A percentile compares a stretch with the other conserved stretches of the same genome.
Evolutionary conservation across 805 yeast species (phyloP).

Genomic region (Spathaspora arborariae): DNA sequence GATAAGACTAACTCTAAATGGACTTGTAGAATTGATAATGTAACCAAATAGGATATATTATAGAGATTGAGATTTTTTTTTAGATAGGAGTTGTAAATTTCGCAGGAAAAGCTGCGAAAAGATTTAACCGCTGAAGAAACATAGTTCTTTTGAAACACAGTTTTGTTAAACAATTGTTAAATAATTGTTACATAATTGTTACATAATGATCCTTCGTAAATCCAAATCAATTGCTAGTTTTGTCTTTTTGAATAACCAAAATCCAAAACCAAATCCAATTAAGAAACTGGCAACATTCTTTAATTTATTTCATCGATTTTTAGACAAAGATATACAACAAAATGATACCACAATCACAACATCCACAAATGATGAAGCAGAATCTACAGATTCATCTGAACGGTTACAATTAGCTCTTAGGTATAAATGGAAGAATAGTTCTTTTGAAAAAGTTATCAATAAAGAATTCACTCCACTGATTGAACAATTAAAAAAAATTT

Average conservation of each 20-base stretch:
- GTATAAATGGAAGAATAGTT: not conserved
- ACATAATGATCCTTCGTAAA: not conserved
- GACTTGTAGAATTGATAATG: constrained; percentile 53
- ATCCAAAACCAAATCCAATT: not conserved
- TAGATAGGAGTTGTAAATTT: too few relatives aligned
- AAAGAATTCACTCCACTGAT: not conserved
- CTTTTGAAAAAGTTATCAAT: not conserved
- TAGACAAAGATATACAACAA: not conserved
- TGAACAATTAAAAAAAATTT: not conserved
- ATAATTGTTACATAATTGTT: too few relatives aligned
- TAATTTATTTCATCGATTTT: not conserved
- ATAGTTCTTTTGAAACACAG: too few relatives aligned
- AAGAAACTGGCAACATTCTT: not conserved
- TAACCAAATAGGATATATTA: not conserved
- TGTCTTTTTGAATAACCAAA: not conserved
- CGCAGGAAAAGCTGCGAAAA: too few relatives aligned
- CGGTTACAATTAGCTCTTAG: not conserved
- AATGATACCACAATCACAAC: not conserved
- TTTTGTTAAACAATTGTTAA: too few relatives aligned
- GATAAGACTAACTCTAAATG: constrained; percentile 60
- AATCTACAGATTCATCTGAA: not conserved
- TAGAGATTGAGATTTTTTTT: too few relatives aligned
- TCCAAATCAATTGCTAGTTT: not conserved
- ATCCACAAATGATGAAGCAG: not conserved
- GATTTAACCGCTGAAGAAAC: not conserved